These are phyloP conservation scores for Pichiaceae sp. DNA, from an alignment of 1,139 yeast genomes.

Conservation along the genomic window DNA sequence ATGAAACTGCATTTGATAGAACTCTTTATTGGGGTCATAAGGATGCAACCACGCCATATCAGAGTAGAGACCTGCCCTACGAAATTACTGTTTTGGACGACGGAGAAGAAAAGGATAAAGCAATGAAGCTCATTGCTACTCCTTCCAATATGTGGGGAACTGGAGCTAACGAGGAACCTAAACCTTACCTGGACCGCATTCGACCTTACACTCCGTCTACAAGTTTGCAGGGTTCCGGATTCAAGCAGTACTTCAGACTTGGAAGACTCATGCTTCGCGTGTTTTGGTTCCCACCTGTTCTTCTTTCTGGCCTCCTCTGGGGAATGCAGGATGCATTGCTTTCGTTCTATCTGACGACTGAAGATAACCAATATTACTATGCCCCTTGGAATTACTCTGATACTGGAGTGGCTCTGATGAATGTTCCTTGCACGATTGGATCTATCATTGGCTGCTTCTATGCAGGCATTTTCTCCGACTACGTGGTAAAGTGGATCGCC, in stretches of 20 bases:
- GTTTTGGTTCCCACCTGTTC: slow-evolving; percentile 70
- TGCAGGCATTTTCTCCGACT: slow-evolving; percentile 69
- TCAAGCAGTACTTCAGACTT: slow-evolving; percentile 58
- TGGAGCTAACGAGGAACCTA: slow-evolving; percentile 35
- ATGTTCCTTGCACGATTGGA: slow-evolving; percentile 73
- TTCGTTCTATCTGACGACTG: slow-evolving; percentile 73
- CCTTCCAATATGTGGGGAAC: slow-evolving; percentile 14
- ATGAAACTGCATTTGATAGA: slow-evolving; percentile 75
- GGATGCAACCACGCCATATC: slow-evolving; percentile 2
- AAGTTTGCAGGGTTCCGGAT: slow-evolving; percentile 53
- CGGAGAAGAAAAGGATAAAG: background rate
- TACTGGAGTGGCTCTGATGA: slow-evolving; percentile 76
- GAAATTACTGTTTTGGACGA: slow-evolving; percentile 1
- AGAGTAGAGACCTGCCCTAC: slow-evolving; percentile 5
- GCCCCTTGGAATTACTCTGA: slow-evolving; percentile 65
- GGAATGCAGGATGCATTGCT: slow-evolving; percentile 79
- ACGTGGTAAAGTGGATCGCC: slow-evolving; percentile 66
- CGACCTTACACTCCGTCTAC: slow-evolving; percentile 63
- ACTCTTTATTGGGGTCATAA: slow-evolving; percentile 24
- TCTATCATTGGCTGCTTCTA: slow-evolving; percentile 75
- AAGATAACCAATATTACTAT: slow-evolving; percentile 62
- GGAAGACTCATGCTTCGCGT: slow-evolving; percentile 54
- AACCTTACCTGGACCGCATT: slow-evolving; percentile 45
- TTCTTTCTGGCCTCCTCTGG: slow-evolving; percentile 76
- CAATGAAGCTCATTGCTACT: background rate